These are phyloP conservation scores for Neurospora sp. DNA, from an alignment of 495 filamentous ascomycete species.

Conservation along the genomic window DNA sequence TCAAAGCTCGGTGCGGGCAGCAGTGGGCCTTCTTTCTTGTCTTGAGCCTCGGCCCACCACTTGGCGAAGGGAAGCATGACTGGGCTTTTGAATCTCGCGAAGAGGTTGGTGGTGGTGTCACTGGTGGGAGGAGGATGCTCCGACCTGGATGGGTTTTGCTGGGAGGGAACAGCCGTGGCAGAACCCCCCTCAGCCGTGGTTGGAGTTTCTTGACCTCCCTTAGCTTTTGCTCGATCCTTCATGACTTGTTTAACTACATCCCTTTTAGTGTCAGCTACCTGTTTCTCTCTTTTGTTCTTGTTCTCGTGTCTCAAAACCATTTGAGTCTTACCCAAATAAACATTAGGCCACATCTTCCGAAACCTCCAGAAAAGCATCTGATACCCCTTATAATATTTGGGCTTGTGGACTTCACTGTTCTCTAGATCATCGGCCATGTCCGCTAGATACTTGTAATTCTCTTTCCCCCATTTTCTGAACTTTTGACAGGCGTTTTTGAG, in stretches of 20 bases:
- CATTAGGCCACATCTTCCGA: neutral
- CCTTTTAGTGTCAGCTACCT: neutral
- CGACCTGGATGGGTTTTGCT: neutral
- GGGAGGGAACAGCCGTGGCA: neutral
- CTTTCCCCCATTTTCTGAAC: neutral
- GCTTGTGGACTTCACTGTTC: neutral
- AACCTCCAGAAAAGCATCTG: neutral
- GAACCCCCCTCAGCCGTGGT: neutral
- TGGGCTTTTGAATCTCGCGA: neutral
- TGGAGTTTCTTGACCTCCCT: neutral
- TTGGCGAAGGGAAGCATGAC: neutral
- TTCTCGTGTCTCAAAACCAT: neutral
- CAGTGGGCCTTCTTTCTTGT: neutral
- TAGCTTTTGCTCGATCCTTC: neutral
- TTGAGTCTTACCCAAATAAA: neutral
- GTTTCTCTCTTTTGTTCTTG: neutral
- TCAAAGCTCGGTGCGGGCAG: neutral
- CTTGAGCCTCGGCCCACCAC: neutral
- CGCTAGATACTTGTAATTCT: neutral
- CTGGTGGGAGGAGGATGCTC: neutral
- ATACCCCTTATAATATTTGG: neutral
- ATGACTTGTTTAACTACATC: neutral
- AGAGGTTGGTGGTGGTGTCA: neutral
- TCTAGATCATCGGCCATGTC: neutral
- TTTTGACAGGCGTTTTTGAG: neutral